phyloP scores from a whole-genome alignment of 371 early-diverging fungal species.

The Choanephora cucurbitarum region DNA sequence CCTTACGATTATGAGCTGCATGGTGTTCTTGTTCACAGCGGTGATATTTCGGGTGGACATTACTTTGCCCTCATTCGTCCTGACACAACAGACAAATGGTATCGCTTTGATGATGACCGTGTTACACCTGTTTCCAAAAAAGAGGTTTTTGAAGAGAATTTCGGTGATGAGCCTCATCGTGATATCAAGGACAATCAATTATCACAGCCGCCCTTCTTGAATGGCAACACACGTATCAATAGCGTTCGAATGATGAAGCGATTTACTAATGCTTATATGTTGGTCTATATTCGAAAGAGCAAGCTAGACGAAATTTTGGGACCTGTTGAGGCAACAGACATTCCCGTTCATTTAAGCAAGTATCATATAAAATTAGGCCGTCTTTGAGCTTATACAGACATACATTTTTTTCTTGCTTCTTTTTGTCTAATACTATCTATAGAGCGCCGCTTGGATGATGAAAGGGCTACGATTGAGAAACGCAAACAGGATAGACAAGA shows the following conservation, averaged over 20 bases:
- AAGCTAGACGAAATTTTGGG: conserved; percentile 74
- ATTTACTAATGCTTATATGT: conserved; percentile 96
- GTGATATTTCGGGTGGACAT: conserved; percentile 96
- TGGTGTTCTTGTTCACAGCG: conserved; percentile 97
- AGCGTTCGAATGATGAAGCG: conserved; percentile 57
- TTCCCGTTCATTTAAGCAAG: conserved; percentile 81
- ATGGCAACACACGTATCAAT: conserved; percentile 20
- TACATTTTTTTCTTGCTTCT: neutral
- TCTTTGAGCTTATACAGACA: neutral
- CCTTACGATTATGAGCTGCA: conserved; percentile 85
- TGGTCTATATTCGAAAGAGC: conserved; percentile 90
- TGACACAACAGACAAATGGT: conserved; percentile 80
- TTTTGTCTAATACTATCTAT: conserved; percentile 9
- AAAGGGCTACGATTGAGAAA: conserved; percentile 56
- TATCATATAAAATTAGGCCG: conserved; percentile 6
- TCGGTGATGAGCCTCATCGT: conserved; percentile 77
- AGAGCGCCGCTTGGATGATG: conserved; percentile 64
- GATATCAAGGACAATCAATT: conserved; percentile 4
- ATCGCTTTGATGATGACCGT: conserved; percentile 97
- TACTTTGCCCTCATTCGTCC: conserved; percentile 95
- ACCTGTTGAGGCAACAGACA: conserved; percentile 65
- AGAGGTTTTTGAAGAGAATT: conserved; percentile 97
- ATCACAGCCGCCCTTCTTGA: conserved; percentile 23
- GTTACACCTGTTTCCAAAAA: conserved; percentile 84
- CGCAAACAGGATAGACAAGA: conserved; percentile 70